Percentiles rank a stretch among this genome's conserved stretches.
phyloP scores from a whole-genome alignment of 106 monocot genomes.

The Alisma plantagoaquatica region DNA sequence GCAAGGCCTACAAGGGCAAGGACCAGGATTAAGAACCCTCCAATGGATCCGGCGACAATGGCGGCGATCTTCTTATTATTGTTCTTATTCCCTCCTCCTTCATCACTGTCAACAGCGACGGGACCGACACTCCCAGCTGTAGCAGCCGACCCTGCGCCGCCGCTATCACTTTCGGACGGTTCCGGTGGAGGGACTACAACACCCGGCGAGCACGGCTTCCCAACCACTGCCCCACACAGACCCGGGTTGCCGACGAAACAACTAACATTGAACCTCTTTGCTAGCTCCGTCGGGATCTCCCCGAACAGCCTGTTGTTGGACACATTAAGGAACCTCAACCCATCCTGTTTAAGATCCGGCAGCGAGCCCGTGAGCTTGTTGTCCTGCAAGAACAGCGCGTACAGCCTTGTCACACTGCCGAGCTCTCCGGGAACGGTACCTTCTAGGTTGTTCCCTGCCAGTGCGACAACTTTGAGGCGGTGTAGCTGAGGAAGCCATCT shows the following conservation, averaged over 20 bases:
- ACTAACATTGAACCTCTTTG: slow-evolving; percentile 48
- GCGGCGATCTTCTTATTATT: slow-evolving; percentile 5
- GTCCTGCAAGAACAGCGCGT: slow-evolving; percentile 45
- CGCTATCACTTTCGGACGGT: slow-evolving; percentile 17
- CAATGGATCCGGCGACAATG: slow-evolving; percentile 19
- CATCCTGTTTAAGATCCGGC: slow-evolving; percentile 50
- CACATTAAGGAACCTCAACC: slow-evolving; percentile 53
- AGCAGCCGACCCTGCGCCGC: slow-evolving; percentile 9
- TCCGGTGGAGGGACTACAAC: neutral
- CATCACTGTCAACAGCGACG: neutral
- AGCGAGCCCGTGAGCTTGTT: slow-evolving; percentile 53
- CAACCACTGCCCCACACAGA: slow-evolving; percentile 56
- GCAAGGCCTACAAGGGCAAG: slow-evolving; percentile 9
- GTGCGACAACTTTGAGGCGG: slow-evolving; percentile 58
- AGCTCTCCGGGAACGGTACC: slow-evolving; percentile 56
- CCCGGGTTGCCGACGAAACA: slow-evolving; percentile 45
- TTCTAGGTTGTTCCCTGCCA: slow-evolving; percentile 52
- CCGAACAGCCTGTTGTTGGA: slow-evolving; percentile 71
- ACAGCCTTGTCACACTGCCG: slow-evolving; percentile 30
- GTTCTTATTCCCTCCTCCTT: neutral
- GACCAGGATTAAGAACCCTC: slow-evolving; percentile 30
- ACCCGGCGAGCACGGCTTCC: slow-evolving; percentile 14
- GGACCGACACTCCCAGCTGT: slow-evolving; percentile 18
- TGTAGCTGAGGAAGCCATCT: slow-evolving; percentile 40
- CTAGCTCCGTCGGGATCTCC: slow-evolving; percentile 44